A percentile compares a stretch with the other conserved stretches of the same genome.
Conservation (phyloP, 2,329 filamentous ascomycete species). For the Pseudonectria foliicola region DNA sequence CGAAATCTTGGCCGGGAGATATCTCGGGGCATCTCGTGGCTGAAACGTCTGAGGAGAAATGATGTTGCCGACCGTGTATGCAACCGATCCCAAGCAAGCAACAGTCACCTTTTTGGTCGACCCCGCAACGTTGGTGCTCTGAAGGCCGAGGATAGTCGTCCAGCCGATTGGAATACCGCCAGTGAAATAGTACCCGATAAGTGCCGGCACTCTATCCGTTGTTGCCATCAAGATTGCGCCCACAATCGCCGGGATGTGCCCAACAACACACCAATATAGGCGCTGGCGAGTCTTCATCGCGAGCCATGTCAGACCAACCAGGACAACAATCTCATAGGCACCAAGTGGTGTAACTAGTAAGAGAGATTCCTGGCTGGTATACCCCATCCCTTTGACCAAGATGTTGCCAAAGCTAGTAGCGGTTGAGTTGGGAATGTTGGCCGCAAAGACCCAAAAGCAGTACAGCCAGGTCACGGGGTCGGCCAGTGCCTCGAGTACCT, state of each 20-base stretch:
- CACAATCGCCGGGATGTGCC: constrained; percentile 11
- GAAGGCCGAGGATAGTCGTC: constrained; percentile 15
- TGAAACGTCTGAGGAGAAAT: constrained; percentile 16
- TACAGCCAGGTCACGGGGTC: constrained; percentile 16
- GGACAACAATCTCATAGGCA: constrained; percentile 11
- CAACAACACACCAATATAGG: constrained; percentile 9
- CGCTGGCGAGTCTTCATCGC: constrained; percentile 11
- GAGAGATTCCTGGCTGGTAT: constrained; percentile 6
- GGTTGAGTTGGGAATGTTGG: constrained; percentile 14
- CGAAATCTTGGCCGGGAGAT: constrained; percentile 13
- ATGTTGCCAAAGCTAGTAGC: constrained; percentile 13
- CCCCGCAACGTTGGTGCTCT: constrained; percentile 14
- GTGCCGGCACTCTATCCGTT: constrained; percentile 13
- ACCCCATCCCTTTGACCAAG: constrained; percentile 12
- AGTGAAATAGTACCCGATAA: constrained; percentile 14
- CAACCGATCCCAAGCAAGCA: constrained; percentile 14
- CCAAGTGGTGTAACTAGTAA: constrained; percentile 11
- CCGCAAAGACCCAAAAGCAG: constrained; percentile 15
- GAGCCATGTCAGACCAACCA: constrained; percentile 9
- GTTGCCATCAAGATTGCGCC: constrained; percentile 16
- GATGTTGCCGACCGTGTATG: constrained; percentile 16
- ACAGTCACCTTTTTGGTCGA: constrained; percentile 17
- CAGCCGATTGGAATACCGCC: constrained; percentile 15
- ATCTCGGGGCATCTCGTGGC: constrained; percentile 11
- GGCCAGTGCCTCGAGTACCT: constrained; percentile 10